Evolutionary conservation across 1,284 basidiomycete species (phyloP).

Genomic region (Ceraceosorus guamensis): DNA sequence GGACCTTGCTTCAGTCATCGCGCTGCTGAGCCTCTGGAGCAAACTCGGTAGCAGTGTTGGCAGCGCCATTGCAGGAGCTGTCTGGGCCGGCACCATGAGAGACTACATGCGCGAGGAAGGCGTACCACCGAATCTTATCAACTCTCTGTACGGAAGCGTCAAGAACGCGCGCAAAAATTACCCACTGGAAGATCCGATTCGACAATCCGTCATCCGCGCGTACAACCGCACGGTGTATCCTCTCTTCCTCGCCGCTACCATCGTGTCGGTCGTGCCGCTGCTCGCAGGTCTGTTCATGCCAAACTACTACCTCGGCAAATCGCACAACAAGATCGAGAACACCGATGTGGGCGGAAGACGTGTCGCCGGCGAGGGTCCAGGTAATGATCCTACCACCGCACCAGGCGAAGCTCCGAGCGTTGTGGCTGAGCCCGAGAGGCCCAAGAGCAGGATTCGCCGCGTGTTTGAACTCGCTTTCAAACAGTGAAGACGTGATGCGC

Average conservation of each 20-base stretch:
- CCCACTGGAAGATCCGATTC: background rate
- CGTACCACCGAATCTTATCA: background rate
- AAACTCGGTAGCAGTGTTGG: conserved; percentile 50
- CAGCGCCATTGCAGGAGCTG: conserved; percentile 41
- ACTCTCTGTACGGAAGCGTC: background rate
- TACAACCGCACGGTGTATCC: background rate
- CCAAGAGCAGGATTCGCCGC: too few relatives aligned
- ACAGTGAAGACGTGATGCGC: too few relatives aligned
- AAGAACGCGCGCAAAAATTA: background rate
- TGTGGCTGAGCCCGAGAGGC: too few relatives aligned
- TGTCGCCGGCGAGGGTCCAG: background rate
- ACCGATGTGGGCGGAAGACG: conserved; percentile 4
- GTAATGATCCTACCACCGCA: background rate
- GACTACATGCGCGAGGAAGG: conserved; percentile 7
- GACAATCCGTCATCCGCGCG: background rate
- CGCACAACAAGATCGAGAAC: conserved; percentile 50
- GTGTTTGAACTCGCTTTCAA: too few relatives aligned
- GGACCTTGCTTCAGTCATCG: conserved; percentile 49
- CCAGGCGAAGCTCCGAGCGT: too few relatives aligned
- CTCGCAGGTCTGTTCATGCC: conserved; percentile 47
- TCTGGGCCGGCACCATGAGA: conserved; percentile 45
- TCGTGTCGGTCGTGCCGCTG: conserved; percentile 46
- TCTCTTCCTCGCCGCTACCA: background rate
- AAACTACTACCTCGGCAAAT: conserved; percentile 50
- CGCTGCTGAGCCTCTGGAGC: conserved; percentile 49